Evolutionary conservation across 73 alveolate species (phyloP), one percentile per base, ranked within the genome.

Genomic region (Symbiodinium pilosum): DNA sequence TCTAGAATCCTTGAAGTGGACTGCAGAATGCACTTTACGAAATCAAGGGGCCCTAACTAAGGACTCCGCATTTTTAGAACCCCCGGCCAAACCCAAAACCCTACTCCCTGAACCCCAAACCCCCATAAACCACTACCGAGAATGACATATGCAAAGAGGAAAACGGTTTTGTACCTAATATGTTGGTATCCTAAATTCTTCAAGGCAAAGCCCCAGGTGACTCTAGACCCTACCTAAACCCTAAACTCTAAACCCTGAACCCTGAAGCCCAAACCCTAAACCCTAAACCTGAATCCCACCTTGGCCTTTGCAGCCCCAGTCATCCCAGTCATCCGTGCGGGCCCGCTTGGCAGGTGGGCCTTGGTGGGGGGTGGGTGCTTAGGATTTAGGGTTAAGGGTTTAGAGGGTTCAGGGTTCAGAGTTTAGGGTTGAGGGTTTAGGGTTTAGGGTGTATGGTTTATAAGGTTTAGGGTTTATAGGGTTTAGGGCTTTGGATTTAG

Each of bases 291-390:
- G 16, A 47, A 47, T 7, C 64, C 64, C 64, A 2, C 38, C 77
- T 12, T 18, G 77, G 32, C 30, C 36, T 64, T 28, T 28, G 30
- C 2, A 21, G 77, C 77, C 77, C 77, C 77, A 64, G 77, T 64
- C 77, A 24, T 64, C 77, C 77, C 77, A 64, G 36, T 64, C 77
- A 24, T 64, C 77, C 38, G 21, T 64, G 77, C 77, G 77, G 77
- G 77, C 77, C 16, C 77, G 77, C 77, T 64, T 64, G 77, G 77
- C 77, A 32, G 77, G 77, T 2, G 77, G 77, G 11, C 77, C 77
- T 56, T 12, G 73, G 26, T 56, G 34, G 3, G 73, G 21, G n/a
- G 73, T 56, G 34, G 9, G 21, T 8, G 73, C 32, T 56, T 56
- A 47, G 73, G 73, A 32, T 56, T 56, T 56, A 56, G 73, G 34